Conservation (phyloP, 257 asterid species). For the Scutellaria minor region DNA sequence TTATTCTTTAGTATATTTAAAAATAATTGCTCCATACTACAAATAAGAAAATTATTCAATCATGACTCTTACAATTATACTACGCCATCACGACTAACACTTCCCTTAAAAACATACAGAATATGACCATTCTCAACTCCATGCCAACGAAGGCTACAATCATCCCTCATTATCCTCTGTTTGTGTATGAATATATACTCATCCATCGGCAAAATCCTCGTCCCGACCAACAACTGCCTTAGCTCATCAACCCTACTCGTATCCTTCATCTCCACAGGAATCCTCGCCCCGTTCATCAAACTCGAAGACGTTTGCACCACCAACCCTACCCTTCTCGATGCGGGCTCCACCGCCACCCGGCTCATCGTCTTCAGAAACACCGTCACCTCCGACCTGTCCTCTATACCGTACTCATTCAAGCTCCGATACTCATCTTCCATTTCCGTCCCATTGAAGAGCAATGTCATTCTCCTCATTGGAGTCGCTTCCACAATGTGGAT, state of each 20-base stretch:
- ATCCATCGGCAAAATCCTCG: conserved; percentile 60
- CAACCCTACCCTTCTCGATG: conserved; percentile 47
- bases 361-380: conserved; percentile 50
- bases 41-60: no score
- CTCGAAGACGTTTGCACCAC: conserved; percentile 69
- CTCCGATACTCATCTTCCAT: conserved; percentile 61
- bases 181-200: conserved; percentile 80
- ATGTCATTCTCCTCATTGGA: conserved; percentile 61
- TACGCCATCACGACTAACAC: conserved; percentile 42
- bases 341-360: conserved; percentile 42
- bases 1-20: no score
- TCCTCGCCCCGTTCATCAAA: conserved; percentile 58
- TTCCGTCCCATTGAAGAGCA: conserved; percentile 55
- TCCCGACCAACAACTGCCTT: conserved; percentile 48
- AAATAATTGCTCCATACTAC: no score
- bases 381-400: conserved; percentile 47
- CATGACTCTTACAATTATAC: no score
- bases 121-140: conserved; percentile 65
- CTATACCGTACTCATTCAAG: conserved; percentile 52
- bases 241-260: conserved; percentile 51
- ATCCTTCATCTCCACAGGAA: conserved; percentile 65
- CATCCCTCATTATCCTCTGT: conserved; percentile 75
- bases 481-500: conserved; percentile 73
- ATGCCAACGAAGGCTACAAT: conserved; percentile 77
- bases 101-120: conserved; percentile 73